Conservation (phyloP, 106 monocot genomes). For the Chionographis japonica region DNA sequence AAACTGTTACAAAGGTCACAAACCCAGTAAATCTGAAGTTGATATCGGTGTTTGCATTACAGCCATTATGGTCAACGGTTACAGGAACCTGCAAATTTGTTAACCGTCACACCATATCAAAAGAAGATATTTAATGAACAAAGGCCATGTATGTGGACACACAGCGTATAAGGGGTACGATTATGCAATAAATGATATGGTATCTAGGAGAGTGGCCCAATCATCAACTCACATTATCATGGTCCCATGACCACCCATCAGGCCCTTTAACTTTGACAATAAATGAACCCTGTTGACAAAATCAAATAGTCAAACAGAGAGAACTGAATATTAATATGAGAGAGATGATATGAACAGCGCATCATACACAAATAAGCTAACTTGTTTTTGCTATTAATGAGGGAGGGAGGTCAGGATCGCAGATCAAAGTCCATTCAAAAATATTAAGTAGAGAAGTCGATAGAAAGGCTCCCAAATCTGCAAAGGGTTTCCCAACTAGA, state of each 20-base stretch:
- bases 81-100: conserved; percentile 65
- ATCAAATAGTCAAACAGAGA: conserved; percentile 5
- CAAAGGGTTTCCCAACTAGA: no score
- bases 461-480: no score
- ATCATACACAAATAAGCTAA: no score
- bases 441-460: no score
- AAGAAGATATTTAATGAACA: neutral
- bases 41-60: conserved; percentile 90
- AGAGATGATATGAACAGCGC: neutral
- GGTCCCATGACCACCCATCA: conserved; percentile 92
- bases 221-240: conserved; percentile 57
- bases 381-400: no score
- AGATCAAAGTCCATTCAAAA: no score
- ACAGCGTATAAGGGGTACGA: neutral
- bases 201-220: neutral
- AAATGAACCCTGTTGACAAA: conserved; percentile 72
- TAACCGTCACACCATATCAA: neutral
- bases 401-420: no score
- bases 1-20: conserved; percentile 7
- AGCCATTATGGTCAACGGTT: conserved; percentile 71
- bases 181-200: neutral
- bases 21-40: conserved; percentile 95
- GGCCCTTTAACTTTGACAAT: conserved; percentile 84
- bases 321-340: neutral
- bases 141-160: neutral